Conservation (phyloP, 805 yeast species). For the Yamadazyma nakazawae region DNA sequence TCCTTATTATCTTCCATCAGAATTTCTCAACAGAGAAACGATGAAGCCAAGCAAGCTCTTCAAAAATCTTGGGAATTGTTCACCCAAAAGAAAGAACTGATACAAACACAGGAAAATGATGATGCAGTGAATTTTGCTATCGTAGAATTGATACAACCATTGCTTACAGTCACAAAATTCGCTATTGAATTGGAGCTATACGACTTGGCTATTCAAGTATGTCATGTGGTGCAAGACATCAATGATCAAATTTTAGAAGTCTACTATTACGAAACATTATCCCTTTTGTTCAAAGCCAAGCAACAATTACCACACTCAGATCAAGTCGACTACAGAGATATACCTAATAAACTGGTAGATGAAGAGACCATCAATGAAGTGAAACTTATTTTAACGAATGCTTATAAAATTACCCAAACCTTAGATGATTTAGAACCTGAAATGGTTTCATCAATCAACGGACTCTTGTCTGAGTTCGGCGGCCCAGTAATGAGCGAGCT, state of each 20-base stretch:
- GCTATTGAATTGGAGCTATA: constrained; percentile 73
- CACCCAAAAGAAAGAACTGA: constrained; percentile 40
- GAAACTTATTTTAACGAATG: constrained; percentile 41
- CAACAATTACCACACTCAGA: constrained; percentile 8
- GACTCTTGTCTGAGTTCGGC: constrained; percentile 54
- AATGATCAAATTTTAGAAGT: constrained; percentile 84
- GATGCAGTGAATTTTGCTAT: constrained; percentile 50
- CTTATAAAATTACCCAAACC: constrained; percentile 40
- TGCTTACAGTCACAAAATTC: constrained; percentile 68
- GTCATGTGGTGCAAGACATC: constrained; percentile 64
- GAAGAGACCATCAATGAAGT: constrained; percentile 40
- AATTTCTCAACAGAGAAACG: constrained; percentile 75
- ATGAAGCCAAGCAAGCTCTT: constrained; percentile 72
- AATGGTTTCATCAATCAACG: constrained; percentile 50
- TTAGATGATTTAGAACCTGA: constrained; percentile 55
- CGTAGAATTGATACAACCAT: constrained; percentile 68
- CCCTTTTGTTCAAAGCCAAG: constrained; percentile 49
- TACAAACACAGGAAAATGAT: constrained; percentile 29
- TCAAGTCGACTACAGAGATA: constrained; percentile 41
- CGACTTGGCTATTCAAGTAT: constrained; percentile 65
- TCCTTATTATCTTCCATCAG: constrained; percentile 80
- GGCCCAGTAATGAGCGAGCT: constrained; percentile 50
- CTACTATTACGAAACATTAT: constrained; percentile 79
- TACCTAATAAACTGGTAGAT: constrained; percentile 21
- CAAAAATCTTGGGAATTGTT: constrained; percentile 70